Conservation (phyloP, 2,329 filamentous ascomycete species). For the Claviceps sp. region DNA sequence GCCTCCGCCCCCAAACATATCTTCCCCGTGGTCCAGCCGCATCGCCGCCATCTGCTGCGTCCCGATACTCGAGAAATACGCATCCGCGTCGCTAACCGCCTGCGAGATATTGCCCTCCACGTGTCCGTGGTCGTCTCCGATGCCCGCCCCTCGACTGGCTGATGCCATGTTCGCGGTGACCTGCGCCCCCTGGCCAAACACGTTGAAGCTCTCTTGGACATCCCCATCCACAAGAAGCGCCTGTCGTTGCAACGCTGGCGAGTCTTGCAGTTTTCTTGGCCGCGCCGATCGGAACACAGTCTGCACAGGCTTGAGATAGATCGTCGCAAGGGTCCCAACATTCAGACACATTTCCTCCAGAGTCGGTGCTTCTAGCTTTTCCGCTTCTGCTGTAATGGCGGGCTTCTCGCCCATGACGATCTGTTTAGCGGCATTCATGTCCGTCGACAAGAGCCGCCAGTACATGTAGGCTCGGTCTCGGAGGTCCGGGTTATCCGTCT, state of each 20-base stretch:
- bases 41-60: conserved; percentile 60
- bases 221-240: conserved; percentile 40
- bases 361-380: conserved; percentile 80
- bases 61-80: conserved; percentile 74
- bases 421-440: conserved; percentile 71
- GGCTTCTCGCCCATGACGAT: conserved; percentile 98
- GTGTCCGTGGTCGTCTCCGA: conserved; percentile 16
- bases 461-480: conserved; percentile 98
- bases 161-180: conserved; percentile 37
- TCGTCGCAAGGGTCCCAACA: conserved; percentile 88
- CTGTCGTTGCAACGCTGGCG: conserved; percentile 71
- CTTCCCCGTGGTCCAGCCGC: conserved; percentile 51
- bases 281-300: conserved; percentile 88
- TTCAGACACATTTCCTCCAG: conserved; percentile 96
- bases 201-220: conserved; percentile 45
- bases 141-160: conserved; percentile 20
- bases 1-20: conserved; percentile 45
- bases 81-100: conserved; percentile 73
- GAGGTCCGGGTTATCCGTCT: conserved; percentile 97
- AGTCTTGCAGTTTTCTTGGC: conserved; percentile 64
- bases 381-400: conserved; percentile 87
- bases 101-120: conserved; percentile 42
- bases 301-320: conserved; percentile 95
- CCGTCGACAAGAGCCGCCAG: conserved; percentile 88
- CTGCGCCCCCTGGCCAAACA: conserved; percentile 40